Evolutionary conservation across 352 stramenopile genomes (phyloP), one percentile per base, ranked within the genome.

Genomic region (Globisporangium heterothallicum): DNA sequence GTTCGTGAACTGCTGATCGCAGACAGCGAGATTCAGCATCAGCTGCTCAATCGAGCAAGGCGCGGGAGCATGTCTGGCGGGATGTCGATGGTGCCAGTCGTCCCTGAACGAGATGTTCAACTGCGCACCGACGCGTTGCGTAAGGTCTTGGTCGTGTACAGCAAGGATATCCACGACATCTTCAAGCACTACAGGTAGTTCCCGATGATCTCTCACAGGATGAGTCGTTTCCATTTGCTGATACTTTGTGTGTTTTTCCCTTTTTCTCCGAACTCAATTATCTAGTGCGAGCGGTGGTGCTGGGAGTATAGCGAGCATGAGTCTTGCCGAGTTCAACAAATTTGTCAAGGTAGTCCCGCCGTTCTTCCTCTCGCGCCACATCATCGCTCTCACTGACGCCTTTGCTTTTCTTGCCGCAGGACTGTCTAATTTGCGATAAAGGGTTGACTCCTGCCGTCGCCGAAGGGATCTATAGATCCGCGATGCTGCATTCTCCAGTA

Each of bases 171-270:
- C 22, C 73, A 76, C 63, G 81, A 88, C 24, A 92, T 90, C 41
- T 92, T 90, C 64, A 87, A 85, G 47, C 75, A 92, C 57, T 92
- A 92, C 58, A 85, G 74, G 74, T 86, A 5, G 32, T 30, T 25
- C 27, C n/a, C 8, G 9, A 4, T 10, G 13, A 18, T n/a, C 2
- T n/a, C 7, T n/a, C 14, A 18, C 7, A 7, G 24, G 9, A 32
- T n/a, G 1, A 4, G 22, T 14, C 44, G n/a, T 46, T 46, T 36
- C 48, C 26, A 7, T 32, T 14, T 55, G 16, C n/a, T 25, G n/a
- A 29, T 8, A 44, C 24, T 4, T 41, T 42, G 14, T 29, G 19
- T 45, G 24, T 32, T 30, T 35, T 49, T 18, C 52, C 18, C 35
- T 26, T 2, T 27, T 21, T 49, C 9, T 42, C 21, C 14, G 6